phyloP scores from a whole-genome alignment of 1,284 basidiomycete species.

The Moniliophthora roreri region DNA sequence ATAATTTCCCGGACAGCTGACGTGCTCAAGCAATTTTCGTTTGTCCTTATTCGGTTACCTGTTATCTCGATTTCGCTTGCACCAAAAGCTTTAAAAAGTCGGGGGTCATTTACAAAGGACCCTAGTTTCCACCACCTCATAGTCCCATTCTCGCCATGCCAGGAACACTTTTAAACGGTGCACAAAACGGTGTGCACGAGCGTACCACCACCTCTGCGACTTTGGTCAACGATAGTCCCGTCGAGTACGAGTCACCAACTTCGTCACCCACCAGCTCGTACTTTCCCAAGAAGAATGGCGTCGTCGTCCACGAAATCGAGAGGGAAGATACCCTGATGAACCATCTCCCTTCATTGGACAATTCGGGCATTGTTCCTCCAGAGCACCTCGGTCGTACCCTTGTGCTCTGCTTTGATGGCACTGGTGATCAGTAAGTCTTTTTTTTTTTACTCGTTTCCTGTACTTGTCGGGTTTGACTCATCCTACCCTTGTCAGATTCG shows the following conservation, averaged over 20 bases:
- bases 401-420: constrained; percentile 29
- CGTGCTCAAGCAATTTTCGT: no score
- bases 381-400: constrained; percentile 20
- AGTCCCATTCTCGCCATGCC: no score
- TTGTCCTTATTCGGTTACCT: no score
- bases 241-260: background rate
- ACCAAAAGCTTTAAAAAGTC: no score
- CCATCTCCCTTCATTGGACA: no score
- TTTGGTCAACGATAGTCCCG: background rate
- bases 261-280: background rate
- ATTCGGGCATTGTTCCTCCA: background rate
- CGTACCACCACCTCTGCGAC: background rate
- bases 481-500: constrained; percentile 31
- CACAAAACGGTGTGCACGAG: background rate
- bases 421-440: constrained; percentile 25
- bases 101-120: no score
- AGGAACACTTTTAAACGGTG: no score
- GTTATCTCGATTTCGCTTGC: no score
- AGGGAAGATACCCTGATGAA: no score
- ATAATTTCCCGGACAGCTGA: no score
- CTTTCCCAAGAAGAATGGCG: background rate
- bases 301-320: no score
- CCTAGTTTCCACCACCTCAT: no score
- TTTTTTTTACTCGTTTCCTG: constrained; percentile 55
- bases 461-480: constrained; percentile 24